Evolutionary conservation across 345 rosid species (phyloP), one percentile per base, ranked within the genome.

Genomic region (Rhizophora apiculata): DNA sequence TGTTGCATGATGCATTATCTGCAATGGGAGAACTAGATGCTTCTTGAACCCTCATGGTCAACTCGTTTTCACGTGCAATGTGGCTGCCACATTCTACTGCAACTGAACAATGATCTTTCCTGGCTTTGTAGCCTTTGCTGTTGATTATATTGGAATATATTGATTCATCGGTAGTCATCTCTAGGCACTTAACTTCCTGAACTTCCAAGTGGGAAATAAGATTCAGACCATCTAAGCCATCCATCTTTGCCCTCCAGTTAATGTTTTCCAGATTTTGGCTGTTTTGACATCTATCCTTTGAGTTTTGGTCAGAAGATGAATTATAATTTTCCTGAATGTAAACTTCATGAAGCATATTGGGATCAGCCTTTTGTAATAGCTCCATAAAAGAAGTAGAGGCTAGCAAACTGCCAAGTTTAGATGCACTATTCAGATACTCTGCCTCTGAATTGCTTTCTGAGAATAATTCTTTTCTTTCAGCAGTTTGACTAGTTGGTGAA

Each of bases 311-410:
- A 46, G 77, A 57, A 66, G 73, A 67, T 58, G 58, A 22, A 57
- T 62, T 73, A 46, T 43, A 43, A 43, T 46, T 65, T 72, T 61
- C 82, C 43, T 62, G 79, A 69, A 57, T 62, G 43, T 59, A 62
- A 63, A 69, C 76, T 63, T 74, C 82, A 57, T 73, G 77, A 34
- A 51, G 71, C 66, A 52, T 68, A 67, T 73, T 60, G 39, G 83
- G 79, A 65, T 80, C 89, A 62, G 78, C 82, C 75, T 72, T 78
- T n/a, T 77, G 74, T 53, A 85, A 53, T 62, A 91, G 95, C 86
- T 87, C 85, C 83, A 82, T 15, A 59, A 75, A 89, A 27, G 93
- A 81, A 52, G 60, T 69, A 32, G 74, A 52, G 26, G 67, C 63
- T 57, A 64, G 67, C 30, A 71, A 76, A 74, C 75, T 66, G 63